Percentiles rank a stretch among this genome's conserved stretches.
Evolutionary conservation across 257 asterid genomes (phyloP).

Genomic region (Ehretia macrophylla): DNA sequence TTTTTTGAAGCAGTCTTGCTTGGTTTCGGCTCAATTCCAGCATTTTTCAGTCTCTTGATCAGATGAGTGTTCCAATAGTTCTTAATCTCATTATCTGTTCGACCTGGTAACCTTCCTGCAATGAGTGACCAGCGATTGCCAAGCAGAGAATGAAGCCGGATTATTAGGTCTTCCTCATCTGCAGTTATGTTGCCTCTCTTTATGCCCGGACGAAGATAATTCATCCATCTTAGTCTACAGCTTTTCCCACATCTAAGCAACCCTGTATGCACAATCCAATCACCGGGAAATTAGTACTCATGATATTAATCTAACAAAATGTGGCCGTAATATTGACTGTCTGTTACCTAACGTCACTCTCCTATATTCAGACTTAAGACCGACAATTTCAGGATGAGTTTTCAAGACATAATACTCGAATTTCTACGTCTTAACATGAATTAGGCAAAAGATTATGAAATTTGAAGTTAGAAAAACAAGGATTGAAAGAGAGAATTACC

Average conservation of each 20-base stretch:
- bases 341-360: too few species aligned
- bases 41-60: slow-evolving; percentile 35
- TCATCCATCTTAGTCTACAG: slow-evolving; percentile 75
- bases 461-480: too few species aligned
- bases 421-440: too few species aligned
- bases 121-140: slow-evolving; percentile 84
- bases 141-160: slow-evolving; percentile 52
- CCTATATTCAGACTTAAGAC: too few species aligned
- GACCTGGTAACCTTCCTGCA: slow-evolving; percentile 72
- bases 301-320: not conserved
- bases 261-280: slow-evolving; percentile 26
- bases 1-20: not conserved
- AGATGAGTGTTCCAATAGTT: slow-evolving; percentile 71
- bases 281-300: not conserved
- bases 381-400: too few species aligned
- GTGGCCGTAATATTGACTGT: too few species aligned
- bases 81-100: slow-evolving; percentile 78
- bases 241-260: slow-evolving; percentile 76
- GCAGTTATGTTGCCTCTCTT: slow-evolving; percentile 55
- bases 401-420: too few species aligned
- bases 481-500: slow-evolving; percentile 17
- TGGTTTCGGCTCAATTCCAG: slow-evolving; percentile 22
- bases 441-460: too few species aligned
- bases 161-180: slow-evolving; percentile 68
- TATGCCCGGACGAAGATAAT: slow-evolving; percentile 68